These are phyloP conservation scores for Lachancea fermentati DNA, from an alignment of 805 yeast genomes.

Conservation along the genomic window DNA sequence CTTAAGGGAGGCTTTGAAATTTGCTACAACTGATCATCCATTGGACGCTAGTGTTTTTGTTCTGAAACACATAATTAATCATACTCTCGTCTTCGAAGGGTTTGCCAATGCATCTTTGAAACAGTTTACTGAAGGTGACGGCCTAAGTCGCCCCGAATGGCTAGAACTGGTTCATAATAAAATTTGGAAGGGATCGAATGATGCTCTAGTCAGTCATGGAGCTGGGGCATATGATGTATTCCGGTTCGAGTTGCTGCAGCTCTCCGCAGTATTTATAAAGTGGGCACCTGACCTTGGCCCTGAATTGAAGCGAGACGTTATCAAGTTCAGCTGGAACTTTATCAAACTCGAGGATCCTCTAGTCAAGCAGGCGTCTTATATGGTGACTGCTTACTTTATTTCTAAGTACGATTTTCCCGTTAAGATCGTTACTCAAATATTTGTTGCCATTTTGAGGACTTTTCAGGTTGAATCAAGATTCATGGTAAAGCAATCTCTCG, in stretches of 20 bases:
- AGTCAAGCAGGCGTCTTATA: slow-evolving; percentile 89
- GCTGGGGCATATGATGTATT: slow-evolving; percentile 70
- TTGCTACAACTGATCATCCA: slow-evolving; percentile 39
- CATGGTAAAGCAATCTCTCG: slow-evolving; percentile 82
- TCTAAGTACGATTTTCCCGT: slow-evolving; percentile 84
- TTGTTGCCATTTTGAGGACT: slow-evolving; percentile 80
- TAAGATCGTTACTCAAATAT: slow-evolving; percentile 83
- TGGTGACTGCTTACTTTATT: slow-evolving; percentile 80
- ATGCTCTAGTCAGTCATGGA: slow-evolving; percentile 39
- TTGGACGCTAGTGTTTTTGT: slow-evolving; percentile 54
- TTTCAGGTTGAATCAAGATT: slow-evolving; percentile 80
- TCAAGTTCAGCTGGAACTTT: slow-evolving; percentile 91
- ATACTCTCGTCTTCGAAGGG: slow-evolving; percentile 61
- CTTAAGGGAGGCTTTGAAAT: slow-evolving; percentile 46
- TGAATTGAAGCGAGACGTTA: slow-evolving; percentile 71
- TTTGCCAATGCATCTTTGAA: slow-evolving; percentile 43
- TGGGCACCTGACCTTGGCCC: slow-evolving; percentile 55
- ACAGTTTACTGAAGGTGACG: slow-evolving; percentile 35
- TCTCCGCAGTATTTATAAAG: slow-evolving; percentile 71
- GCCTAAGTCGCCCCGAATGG: slow-evolving; percentile 48
- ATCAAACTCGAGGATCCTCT: slow-evolving; percentile 83
- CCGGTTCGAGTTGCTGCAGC: slow-evolving; percentile 71
- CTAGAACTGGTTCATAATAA: slow-evolving; percentile 52
- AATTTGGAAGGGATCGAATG: slow-evolving; percentile 66
- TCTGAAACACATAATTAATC: slow-evolving; percentile 57